phyloP scores from a whole-genome alignment of 495 filamentous ascomycete genomes.

The Aspergillus olivimuriae region DNA sequence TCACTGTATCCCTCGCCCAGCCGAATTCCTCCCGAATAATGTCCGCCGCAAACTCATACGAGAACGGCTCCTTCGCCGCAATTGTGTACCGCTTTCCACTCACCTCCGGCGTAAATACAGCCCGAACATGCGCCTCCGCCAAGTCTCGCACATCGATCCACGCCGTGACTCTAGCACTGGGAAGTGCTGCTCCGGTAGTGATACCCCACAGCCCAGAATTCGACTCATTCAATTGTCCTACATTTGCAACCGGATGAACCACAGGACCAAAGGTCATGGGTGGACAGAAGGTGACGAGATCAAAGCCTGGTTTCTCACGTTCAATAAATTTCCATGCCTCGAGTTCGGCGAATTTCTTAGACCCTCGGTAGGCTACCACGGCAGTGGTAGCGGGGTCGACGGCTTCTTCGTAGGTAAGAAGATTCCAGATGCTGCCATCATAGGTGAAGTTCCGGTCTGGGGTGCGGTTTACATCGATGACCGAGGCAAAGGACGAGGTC shows the following conservation, averaged over 20 bases:
- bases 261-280: slow-evolving; percentile 44
- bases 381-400: slow-evolving; percentile 26
- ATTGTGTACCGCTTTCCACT: background rate
- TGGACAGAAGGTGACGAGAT: slow-evolving; percentile 57
- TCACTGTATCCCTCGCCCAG: background rate
- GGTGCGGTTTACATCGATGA: slow-evolving; percentile 51
- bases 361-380: slow-evolving; percentile 53
- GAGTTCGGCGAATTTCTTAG: slow-evolving; percentile 55
- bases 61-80: background rate
- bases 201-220: too few species aligned
- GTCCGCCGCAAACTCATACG: background rate
- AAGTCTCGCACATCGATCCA: slow-evolving; percentile 1
- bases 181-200: too few species aligned
- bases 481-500: slow-evolving; percentile 68
- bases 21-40: background rate
- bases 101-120: background rate
- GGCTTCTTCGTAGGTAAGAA: slow-evolving; percentile 55
- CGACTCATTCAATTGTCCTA: slow-evolving; percentile 35
- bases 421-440: slow-evolving; percentile 68
- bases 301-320: slow-evolving; percentile 60
- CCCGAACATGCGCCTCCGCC: background rate
- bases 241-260: slow-evolving; percentile 25
- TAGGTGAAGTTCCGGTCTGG: slow-evolving; percentile 38
- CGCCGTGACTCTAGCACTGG: background rate
- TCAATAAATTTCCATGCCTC: slow-evolving; percentile 53